Conservation (phyloP, 306 rosid species). For the Dryas octopetala region DNA sequence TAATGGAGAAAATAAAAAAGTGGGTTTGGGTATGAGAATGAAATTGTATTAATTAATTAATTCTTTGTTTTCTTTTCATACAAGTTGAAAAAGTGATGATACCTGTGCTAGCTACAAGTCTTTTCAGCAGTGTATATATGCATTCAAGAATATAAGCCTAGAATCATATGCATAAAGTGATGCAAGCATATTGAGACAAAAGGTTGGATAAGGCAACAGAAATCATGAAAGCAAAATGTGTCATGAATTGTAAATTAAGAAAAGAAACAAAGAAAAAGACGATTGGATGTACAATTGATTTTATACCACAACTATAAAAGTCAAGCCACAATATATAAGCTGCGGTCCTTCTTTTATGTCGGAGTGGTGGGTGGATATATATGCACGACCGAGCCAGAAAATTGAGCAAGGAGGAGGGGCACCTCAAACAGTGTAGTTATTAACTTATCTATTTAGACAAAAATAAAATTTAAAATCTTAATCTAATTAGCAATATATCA, state of each 20-base stretch:
- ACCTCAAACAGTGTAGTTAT: too few relatives aligned
- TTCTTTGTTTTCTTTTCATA: neutral
- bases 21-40: neutral
- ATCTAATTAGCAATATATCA: too few relatives aligned
- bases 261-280: neutral
- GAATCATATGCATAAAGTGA: slow-evolving; percentile 17
- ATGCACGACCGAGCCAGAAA: too few relatives aligned
- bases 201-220: slow-evolving; percentile 8
- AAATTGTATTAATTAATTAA: neutral
- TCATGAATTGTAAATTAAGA: neutral
- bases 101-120: neutral
- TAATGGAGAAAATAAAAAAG: neutral
- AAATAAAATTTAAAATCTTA: too few relatives aligned
- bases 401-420: too few relatives aligned
- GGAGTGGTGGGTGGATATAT: too few relatives aligned
- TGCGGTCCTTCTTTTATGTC: too few relatives aligned
- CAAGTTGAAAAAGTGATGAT: slow-evolving; percentile 7
- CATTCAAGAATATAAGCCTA: slow-evolving; percentile 1
- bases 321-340: too few relatives aligned
- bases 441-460: too few relatives aligned
- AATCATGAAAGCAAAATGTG: neutral
- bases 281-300: neutral
- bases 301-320: too few relatives aligned
- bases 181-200: slow-evolving; percentile 10
- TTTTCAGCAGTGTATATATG: neutral